phyloP scores from a whole-genome alignment of 2,329 filamentous ascomycete species.

The Colletotrichum musicola region DNA sequence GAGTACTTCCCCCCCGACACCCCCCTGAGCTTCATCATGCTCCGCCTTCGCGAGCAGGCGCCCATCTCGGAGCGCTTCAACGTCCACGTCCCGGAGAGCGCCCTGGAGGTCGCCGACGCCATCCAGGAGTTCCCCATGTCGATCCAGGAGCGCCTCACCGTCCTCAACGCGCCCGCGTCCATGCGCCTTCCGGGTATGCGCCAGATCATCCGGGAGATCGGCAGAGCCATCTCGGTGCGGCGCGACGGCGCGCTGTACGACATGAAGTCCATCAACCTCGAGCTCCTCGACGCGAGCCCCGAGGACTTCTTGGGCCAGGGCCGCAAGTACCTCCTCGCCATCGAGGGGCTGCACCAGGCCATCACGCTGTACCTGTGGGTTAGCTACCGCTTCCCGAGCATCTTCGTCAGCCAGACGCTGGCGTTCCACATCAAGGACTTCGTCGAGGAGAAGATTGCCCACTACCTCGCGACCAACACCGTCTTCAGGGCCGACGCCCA shows the following conservation, averaged over 20 bases:
- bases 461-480: constrained; percentile 59
- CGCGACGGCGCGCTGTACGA: constrained; percentile 77
- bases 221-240: constrained; percentile 77
- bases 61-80: constrained; percentile 75
- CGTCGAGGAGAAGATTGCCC: constrained; percentile 81
- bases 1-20: constrained; percentile 84
- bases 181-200: constrained; percentile 63
- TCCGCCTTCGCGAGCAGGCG: constrained; percentile 78
- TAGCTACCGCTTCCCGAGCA: constrained; percentile 85
- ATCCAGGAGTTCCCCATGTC: constrained; percentile 80
- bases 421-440: constrained; percentile 84
- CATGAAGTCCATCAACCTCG: constrained; percentile 77
- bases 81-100: constrained; percentile 69
- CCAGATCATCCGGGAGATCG: constrained; percentile 72
- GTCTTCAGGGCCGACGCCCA: constrained; percentile 46
- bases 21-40: constrained; percentile 85
- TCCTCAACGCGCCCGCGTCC: constrained; percentile 78
- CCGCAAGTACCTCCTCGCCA: constrained; percentile 68
- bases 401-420: constrained; percentile 81
- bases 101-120: constrained; percentile 76
- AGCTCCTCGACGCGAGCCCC: constrained; percentile 76
- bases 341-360: constrained; percentile 85
- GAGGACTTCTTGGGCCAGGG: constrained; percentile 37
- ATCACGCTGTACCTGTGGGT: constrained; percentile 94
- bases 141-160: constrained; percentile 79